A percentile compares a stretch with the other conserved stretches of the same genome.
phyloP scores from a whole-genome alignment of 306 rosid species.

The Vigna unguiculata region DNA sequence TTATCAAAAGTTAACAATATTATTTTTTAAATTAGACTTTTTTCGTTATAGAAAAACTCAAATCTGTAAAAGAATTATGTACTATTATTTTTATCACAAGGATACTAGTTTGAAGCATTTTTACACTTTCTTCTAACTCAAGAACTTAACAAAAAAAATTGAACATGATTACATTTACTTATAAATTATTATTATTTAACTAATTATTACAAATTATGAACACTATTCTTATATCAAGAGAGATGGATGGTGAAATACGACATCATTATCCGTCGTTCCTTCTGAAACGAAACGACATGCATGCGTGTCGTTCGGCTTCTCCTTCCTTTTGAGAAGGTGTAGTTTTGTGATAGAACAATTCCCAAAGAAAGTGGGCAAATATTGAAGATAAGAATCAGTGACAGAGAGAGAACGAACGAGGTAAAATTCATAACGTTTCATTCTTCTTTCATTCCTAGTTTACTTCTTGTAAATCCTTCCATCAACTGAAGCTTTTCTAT shows the following conservation, averaged over 20 bases:
- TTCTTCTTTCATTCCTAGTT: neutral
- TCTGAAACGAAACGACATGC: neutral
- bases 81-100: no score
- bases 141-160: no score
- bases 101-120: no score
- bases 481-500: neutral
- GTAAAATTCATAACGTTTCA: neutral
- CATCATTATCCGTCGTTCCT: neutral
- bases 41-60: no score
- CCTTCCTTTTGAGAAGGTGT: neutral
- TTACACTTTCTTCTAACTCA: no score
- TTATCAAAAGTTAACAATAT: no score
- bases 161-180: no score
- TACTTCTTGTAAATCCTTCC: slow-evolving; percentile 19
- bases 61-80: no score
- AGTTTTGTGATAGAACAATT: neutral
- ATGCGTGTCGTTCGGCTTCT: neutral
- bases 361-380: neutral
- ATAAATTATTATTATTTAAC: neutral
- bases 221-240: no score
- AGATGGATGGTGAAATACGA: neutral
- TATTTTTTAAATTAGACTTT: no score
- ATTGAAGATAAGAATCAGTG: slow-evolving; percentile 22
- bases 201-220: no score
- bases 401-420: neutral